Percentiles rank a stretch among this genome's conserved stretches.
These are phyloP conservation scores for Dacryopinax spathularia DNA, from an alignment of 768 basidiomycete species.

Conservation along the genomic window DNA sequence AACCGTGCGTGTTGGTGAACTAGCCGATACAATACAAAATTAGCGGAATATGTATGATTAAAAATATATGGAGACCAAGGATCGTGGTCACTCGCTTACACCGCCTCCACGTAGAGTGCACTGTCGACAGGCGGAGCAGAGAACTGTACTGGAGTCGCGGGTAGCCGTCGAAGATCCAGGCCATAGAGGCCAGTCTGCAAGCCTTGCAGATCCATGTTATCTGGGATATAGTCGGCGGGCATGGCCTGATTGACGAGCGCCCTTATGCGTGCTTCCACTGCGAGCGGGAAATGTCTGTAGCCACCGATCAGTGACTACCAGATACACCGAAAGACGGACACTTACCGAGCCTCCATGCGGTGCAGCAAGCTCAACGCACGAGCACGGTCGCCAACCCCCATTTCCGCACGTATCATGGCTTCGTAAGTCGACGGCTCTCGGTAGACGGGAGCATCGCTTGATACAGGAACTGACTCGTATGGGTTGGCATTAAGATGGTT, in stretches of 20 bases:
- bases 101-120: not conserved
- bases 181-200: not conserved
- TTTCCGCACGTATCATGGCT: conserved; percentile 84
- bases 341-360: conserved; percentile 57
- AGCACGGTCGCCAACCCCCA: conserved; percentile 59
- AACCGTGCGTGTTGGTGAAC: no score
- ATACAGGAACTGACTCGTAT: conserved; percentile 20
- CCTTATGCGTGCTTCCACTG: conserved; percentile 64
- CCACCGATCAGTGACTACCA: not conserved
- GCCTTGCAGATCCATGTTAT: not conserved
- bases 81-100: not conserved
- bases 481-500: conserved; percentile 67
- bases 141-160: not conserved
- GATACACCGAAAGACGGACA: conserved; percentile 5
- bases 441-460: conserved; percentile 50
- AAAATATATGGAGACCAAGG: not conserved
- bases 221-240: not conserved
- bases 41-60: not conserved
- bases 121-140: not conserved
- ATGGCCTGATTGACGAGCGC: conserved; percentile 22
- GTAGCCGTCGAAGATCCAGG: not conserved
- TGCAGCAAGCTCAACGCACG: conserved; percentile 54
- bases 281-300: conserved; percentile 35
- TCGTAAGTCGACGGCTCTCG: conserved; percentile 94
- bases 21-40: no score